Percentiles rank a stretch among this genome's conserved stretches.
Conservation (phyloP, 2,329 filamentous ascomycete genomes). For the Talaromyces islandicus region DNA sequence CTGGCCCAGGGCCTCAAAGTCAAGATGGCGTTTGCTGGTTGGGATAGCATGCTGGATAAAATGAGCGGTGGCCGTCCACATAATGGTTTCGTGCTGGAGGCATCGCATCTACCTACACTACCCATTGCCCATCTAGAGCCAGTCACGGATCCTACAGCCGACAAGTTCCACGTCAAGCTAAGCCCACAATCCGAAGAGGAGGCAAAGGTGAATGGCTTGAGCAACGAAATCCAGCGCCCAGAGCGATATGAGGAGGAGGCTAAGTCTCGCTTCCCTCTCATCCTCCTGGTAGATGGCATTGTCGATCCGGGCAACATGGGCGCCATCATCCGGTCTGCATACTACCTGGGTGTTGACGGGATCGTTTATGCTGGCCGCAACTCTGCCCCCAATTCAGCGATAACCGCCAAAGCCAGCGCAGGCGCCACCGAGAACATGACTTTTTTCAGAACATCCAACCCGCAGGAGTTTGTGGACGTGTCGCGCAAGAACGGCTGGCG, state of each 20-base stretch:
- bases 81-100: constrained; percentile 83
- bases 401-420: constrained; percentile 79
- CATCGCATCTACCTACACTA: constrained; percentile 70
- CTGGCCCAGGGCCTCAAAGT: constrained; percentile 47
- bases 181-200: constrained; percentile 71
- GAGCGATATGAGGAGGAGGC: constrained; percentile 14
- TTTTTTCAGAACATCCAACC: constrained; percentile 63
- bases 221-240: constrained; percentile 42
- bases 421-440: constrained; percentile 78
- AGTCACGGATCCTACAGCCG: constrained; percentile 39
- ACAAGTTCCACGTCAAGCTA: constrained; percentile 55
- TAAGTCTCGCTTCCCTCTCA: constrained; percentile 31
- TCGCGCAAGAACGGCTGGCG: constrained; percentile 72
- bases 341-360: constrained; percentile 84
- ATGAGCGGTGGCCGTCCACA: constrained; percentile 79
- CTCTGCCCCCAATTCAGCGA: constrained; percentile 67
- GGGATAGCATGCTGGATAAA: constrained; percentile 69
- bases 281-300: constrained; percentile 40
- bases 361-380: constrained; percentile 69
- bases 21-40: constrained; percentile 54
- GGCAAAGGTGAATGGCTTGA: constrained; percentile 62
- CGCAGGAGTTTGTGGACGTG: constrained; percentile 62
- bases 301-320: constrained; percentile 87
- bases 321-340: constrained; percentile 78
- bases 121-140: constrained; percentile 57